These are phyloP conservation scores for Scheffersomyces cryptocercus DNA, from an alignment of 1,139 yeast genomes.

Conservation along the genomic window DNA sequence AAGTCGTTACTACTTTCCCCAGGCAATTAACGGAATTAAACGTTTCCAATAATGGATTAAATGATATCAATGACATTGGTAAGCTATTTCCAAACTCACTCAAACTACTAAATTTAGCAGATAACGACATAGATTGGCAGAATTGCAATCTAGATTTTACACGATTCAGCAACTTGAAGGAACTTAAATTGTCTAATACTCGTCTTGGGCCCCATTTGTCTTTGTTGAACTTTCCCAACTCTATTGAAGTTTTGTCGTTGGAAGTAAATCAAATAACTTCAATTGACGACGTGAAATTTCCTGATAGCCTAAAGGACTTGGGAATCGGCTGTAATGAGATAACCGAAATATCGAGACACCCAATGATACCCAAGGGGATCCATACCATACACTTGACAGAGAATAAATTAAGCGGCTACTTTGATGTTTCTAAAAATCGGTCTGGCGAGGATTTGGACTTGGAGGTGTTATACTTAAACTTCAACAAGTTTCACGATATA, in stretches of 20 bases:
- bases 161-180: slow-evolving; percentile 7
- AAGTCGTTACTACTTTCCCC: slow-evolving; percentile 5
- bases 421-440: slow-evolving; percentile 18
- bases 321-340: slow-evolving; percentile 25
- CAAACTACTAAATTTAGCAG: slow-evolving; percentile 16
- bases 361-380: slow-evolving; percentile 17
- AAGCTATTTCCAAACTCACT: slow-evolving; percentile 9
- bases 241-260: slow-evolving; percentile 17
- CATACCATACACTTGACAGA: slow-evolving; percentile 24
- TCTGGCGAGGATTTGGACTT: slow-evolving; percentile 15
- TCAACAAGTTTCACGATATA: slow-evolving; percentile 15
- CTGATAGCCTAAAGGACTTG: slow-evolving; percentile 16
- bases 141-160: not conserved
- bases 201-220: slow-evolving; percentile 15
- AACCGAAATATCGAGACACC: slow-evolving; percentile 8
- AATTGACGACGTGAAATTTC: slow-evolving; percentile 21
- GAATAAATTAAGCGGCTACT: slow-evolving; percentile 14
- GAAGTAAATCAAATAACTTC: slow-evolving; percentile 23
- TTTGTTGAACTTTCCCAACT: slow-evolving; percentile 18
- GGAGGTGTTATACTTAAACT: slow-evolving; percentile 20
- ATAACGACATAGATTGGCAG: slow-evolving; percentile 28
- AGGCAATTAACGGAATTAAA: slow-evolving; percentile 12
- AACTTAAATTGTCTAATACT: slow-evolving; percentile 21
- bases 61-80: slow-evolving; percentile 5
- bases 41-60: slow-evolving; percentile 16